Evolutionary conservation across 1,139 yeast genomes (phyloP).

Genomic region (Lodderomyces theae): DNA sequence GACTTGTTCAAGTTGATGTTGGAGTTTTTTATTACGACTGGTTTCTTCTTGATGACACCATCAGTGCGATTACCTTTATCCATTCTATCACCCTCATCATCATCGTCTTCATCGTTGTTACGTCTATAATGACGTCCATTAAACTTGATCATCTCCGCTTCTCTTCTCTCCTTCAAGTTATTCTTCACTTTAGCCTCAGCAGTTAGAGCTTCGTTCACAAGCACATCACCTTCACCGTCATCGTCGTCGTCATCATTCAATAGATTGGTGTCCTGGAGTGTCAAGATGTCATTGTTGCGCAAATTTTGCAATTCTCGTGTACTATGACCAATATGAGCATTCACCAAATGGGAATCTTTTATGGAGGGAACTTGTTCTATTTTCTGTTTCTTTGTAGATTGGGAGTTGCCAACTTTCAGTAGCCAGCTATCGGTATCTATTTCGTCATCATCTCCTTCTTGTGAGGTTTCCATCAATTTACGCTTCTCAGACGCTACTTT

Average conservation of each 20-base stretch:
- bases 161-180: slow-evolving; percentile 22
- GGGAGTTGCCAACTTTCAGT: slow-evolving; percentile 17
- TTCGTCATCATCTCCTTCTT: slow-evolving; percentile 13
- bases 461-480: not conserved
- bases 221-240: slow-evolving; percentile 50
- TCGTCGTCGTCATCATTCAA: slow-evolving; percentile 30
- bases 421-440: slow-evolving; percentile 44
- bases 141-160: slow-evolving; percentile 25
- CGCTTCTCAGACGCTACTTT: not conserved
- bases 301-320: slow-evolving; percentile 36
- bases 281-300: slow-evolving; percentile 54
- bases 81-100: slow-evolving; percentile 19
- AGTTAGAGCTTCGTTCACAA: slow-evolving; percentile 43
- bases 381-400: slow-evolving; percentile 7
- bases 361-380: not conserved
- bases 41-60: slow-evolving; percentile 7
- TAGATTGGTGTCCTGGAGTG: slow-evolving; percentile 60
- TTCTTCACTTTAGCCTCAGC: slow-evolving; percentile 27
- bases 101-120: slow-evolving; percentile 9
- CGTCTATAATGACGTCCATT: slow-evolving; percentile 23
- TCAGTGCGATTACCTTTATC: no score
- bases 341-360: slow-evolving; percentile 1
- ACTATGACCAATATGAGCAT: slow-evolving; percentile 45
- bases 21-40: slow-evolving; percentile 9
- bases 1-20: slow-evolving; percentile 1